Evolutionary conservation across 371 early-diverging fungal genomes (phyloP).

Genomic region (Mortierella sp.): DNA sequence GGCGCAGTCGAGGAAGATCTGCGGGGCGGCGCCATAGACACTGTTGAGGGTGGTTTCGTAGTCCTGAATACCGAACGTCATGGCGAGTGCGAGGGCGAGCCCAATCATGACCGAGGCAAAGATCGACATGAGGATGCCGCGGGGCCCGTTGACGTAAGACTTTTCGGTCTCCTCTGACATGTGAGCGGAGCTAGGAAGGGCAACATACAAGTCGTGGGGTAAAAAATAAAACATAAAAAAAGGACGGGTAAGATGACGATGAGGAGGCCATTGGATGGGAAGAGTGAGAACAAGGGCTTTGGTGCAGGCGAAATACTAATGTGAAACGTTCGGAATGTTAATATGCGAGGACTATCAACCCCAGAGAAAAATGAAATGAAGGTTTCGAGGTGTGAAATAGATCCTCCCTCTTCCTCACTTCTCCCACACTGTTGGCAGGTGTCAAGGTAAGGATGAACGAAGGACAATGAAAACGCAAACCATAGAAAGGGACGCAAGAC

Average conservation of each 20-base stretch:
- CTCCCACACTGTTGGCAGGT: not conserved
- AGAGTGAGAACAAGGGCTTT: not conserved
- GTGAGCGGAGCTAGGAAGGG: conserved; percentile 65
- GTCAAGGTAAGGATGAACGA: not conserved
- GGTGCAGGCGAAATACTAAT: not conserved
- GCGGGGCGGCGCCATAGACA: conserved; percentile 64
- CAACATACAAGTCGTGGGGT: not conserved
- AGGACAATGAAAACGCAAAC: not conserved
- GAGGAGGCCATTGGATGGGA: not conserved
- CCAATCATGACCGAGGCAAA: conserved; percentile 70
- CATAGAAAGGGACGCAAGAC: not conserved
- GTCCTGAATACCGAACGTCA: conserved; percentile 69
- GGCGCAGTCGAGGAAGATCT: conserved; percentile 76
- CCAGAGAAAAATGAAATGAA: not conserved
- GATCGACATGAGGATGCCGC: conserved; percentile 74
- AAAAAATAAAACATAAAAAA: not conserved
- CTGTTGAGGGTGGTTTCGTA: conserved; percentile 63
- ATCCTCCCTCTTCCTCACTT: not conserved
- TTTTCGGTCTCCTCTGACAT: conserved; percentile 83
- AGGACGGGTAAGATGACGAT: not conserved
- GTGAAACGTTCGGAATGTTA: not conserved
- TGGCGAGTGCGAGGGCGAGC: conserved; percentile 67
- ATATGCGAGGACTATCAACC: not conserved
- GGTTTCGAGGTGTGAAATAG: not conserved
- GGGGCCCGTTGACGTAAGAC: conserved; percentile 69